phyloP scores from a whole-genome alignment of 805 yeast genomes.

The Saccharomycopsis fibuligera region DNA sequence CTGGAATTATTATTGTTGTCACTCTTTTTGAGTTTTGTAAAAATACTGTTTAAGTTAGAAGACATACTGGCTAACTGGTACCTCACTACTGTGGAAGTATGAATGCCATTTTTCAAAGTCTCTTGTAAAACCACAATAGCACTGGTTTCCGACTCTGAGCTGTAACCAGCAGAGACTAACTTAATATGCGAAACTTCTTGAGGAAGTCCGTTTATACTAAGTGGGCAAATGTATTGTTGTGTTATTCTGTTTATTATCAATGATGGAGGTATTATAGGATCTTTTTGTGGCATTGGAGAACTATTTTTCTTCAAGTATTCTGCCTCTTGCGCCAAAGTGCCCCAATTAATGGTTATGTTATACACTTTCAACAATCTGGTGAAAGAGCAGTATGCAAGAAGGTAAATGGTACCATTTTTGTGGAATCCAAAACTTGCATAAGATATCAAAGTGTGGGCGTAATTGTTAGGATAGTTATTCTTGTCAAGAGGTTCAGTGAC shows the following conservation, averaged over 20 bases:
- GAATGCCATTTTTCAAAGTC: neutral
- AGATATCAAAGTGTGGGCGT: constrained; percentile 22
- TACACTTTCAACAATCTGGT: constrained; percentile 37
- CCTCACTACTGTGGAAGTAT: constrained; percentile 1
- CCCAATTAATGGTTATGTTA: constrained; percentile 48
- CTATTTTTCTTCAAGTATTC: no score
- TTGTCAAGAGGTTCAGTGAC: constrained; percentile 29
- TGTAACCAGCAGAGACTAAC: constrained; percentile 37
- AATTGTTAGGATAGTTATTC: constrained; percentile 12
- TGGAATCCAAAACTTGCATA: constrained; percentile 48
- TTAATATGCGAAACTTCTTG: constrained; percentile 31
- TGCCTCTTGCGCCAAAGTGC: constrained; percentile 39
- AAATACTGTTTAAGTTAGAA: neutral
- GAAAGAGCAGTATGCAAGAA: constrained; percentile 36
- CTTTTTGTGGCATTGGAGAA: no score
- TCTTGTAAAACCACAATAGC: constrained; percentile 27
- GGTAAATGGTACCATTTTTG: constrained; percentile 39
- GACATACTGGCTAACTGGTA: constrained; percentile 7
- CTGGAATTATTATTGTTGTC: neutral
- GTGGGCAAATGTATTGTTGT: constrained; percentile 21
- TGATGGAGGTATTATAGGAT: constrained; percentile 29
- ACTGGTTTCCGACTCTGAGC: constrained; percentile 35
- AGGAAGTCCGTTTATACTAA: constrained; percentile 20
- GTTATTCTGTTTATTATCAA: constrained; percentile 31
- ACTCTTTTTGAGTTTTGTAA: neutral